Evolutionary conservation across 2,329 filamentous ascomycete species (phyloP).

Genomic region (Aspergillus calidoustus): DNA sequence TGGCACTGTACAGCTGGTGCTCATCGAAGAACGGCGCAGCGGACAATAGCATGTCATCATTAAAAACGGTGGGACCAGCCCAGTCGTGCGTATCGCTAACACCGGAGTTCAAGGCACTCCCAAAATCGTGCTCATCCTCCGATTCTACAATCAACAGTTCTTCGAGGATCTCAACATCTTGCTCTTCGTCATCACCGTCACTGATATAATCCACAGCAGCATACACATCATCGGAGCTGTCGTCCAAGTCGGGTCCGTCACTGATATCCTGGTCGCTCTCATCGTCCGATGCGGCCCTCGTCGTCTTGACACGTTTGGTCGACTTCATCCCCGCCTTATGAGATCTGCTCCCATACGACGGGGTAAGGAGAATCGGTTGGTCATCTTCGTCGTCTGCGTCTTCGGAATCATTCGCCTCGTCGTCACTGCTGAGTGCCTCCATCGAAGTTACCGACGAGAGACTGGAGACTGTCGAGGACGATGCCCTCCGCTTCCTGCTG

Average conservation of each 20-base stretch:
- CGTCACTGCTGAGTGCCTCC: slow-evolving; percentile 34
- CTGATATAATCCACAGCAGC: slow-evolving; percentile 78
- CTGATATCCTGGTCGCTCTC: slow-evolving; percentile 38
- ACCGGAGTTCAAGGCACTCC: slow-evolving; percentile 30
- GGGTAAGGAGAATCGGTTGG: slow-evolving; percentile 44
- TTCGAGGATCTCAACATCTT: slow-evolving; percentile 77
- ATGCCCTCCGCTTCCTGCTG: slow-evolving; percentile 41
- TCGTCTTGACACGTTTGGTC: slow-evolving; percentile 40
- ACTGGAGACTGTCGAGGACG: slow-evolving; percentile 42
- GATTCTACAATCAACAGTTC: slow-evolving; percentile 70
- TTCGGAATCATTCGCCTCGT: slow-evolving; percentile 44
- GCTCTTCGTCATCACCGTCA: slow-evolving; percentile 79
- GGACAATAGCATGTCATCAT: slow-evolving; percentile 47
- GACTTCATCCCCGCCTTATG: slow-evolving; percentile 48
- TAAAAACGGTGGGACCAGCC: slow-evolving; percentile 58
- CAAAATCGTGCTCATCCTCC: slow-evolving; percentile 39
- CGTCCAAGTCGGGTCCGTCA: slow-evolving; percentile 38
- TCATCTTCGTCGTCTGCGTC: slow-evolving; percentile 51
- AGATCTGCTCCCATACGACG: slow-evolving; percentile 47
- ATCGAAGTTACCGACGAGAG: slow-evolving; percentile 44
- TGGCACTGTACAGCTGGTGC: slow-evolving; percentile 45
- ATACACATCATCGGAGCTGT: slow-evolving; percentile 70
- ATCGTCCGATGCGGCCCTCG: slow-evolving; percentile 39
- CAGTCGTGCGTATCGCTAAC: slow-evolving; percentile 46
- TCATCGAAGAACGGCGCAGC: slow-evolving; percentile 50